These are phyloP conservation scores for Selenicereus undatus DNA, from an alignment of 148 eudicot genomes.

Conservation along the genomic window DNA sequence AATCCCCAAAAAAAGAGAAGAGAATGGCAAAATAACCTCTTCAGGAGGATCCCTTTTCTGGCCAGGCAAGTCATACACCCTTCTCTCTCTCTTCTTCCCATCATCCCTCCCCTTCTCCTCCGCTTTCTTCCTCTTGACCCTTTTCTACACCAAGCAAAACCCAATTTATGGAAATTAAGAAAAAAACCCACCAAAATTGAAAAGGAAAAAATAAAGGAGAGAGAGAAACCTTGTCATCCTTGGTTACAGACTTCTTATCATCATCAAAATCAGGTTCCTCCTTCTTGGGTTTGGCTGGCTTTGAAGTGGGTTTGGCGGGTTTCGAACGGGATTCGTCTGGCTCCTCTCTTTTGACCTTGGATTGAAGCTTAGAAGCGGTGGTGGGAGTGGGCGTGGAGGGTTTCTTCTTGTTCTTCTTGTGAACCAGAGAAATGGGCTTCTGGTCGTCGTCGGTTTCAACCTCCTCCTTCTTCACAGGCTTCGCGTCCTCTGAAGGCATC, in stretches of 20 bases:
- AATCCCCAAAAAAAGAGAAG: neutral
- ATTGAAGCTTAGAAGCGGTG: conserved; percentile 6
- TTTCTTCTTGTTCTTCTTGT: conserved; percentile 24
- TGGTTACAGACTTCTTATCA: neutral
- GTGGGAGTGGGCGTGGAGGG: conserved; percentile 10
- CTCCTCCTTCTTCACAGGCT: conserved; percentile 38
- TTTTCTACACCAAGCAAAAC: conserved; percentile 27
- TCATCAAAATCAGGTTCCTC: conserved; percentile 19
- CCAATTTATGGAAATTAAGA: neutral
- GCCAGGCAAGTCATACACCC: conserved; percentile 77
- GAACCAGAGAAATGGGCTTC: conserved; percentile 22
- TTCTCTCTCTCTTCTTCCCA: conserved; percentile 56
- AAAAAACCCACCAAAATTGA: neutral
- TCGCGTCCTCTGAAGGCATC: conserved; percentile 48
- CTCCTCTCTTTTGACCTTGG: conserved; percentile 35
- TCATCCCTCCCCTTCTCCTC: conserved; percentile 32
- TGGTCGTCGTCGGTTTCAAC: conserved; percentile 38
- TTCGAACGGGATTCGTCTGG: conserved; percentile 12
- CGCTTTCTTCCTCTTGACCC: conserved; percentile 35
- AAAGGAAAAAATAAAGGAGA: neutral
- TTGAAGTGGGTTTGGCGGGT: conserved; percentile 17
- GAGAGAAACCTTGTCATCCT: conserved; percentile 29
- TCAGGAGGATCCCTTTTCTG: conserved; percentile 89
- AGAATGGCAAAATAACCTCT: conserved; percentile 41
- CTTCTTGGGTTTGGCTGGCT: conserved; percentile 15